phyloP scores from a whole-genome alignment of 441 rosid genomes.

The Brassica hybrid region DNA sequence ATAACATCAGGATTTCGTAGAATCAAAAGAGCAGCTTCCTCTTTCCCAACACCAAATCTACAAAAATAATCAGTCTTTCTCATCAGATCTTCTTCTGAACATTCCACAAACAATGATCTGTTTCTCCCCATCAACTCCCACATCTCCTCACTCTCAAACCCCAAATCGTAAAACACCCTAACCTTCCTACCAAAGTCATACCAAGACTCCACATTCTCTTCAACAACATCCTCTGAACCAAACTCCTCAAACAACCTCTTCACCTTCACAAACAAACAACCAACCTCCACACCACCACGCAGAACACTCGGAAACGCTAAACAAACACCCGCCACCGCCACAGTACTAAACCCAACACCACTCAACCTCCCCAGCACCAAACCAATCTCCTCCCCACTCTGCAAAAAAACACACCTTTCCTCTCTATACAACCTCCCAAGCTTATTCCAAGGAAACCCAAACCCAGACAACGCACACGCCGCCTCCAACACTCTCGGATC shows the following conservation, averaged over 20 bases:
- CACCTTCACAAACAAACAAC: conserved; percentile 47
- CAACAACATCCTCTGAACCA: conserved; percentile 43
- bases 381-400: conserved; percentile 43
- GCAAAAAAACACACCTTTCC: conserved; percentile 54
- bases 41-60: conserved; percentile 52
- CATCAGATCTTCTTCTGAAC: conserved; percentile 47
- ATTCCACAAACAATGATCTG: conserved; percentile 49
- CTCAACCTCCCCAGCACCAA: conserved; percentile 48
- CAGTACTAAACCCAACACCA: conserved; percentile 48
- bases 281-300: conserved; percentile 39
- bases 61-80: conserved; percentile 50
- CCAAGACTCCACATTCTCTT: conserved; percentile 61
- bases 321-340: conserved; percentile 56
- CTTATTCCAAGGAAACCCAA: conserved; percentile 78
- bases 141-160: conserved; percentile 50
- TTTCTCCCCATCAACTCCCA: conserved; percentile 57
- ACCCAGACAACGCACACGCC: conserved; percentile 55
- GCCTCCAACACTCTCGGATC: conserved; percentile 50
- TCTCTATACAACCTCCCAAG: conserved; percentile 61
- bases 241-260: conserved; percentile 53
- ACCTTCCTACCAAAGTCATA: conserved; percentile 51
- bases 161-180: conserved; percentile 55
- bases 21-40: conserved; percentile 56
- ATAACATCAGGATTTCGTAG: conserved; percentile 52
- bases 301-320: conserved; percentile 61